A percentile compares a stretch with the other conserved stretches of the same genome.
Conservation (phyloP, 352 stramenopile species). For the Pythium aristosporum region DNA sequence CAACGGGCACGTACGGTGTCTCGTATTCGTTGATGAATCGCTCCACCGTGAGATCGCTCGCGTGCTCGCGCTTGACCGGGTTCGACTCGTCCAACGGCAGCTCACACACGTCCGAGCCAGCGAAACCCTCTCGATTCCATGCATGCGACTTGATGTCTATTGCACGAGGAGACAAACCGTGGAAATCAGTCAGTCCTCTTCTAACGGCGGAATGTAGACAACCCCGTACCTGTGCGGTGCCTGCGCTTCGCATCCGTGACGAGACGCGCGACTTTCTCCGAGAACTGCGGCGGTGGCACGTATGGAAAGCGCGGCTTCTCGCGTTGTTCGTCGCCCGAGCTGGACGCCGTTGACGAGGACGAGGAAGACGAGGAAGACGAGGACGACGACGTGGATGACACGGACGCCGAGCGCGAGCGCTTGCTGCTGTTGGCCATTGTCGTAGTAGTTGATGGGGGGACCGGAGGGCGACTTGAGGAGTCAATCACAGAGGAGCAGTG, state of each 20-base stretch:
- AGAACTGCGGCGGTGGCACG: conserved; percentile 45
- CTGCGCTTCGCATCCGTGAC: conserved; percentile 65
- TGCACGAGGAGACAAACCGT: neutral
- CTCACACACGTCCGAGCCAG: conserved; percentile 76
- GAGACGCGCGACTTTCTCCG: conserved; percentile 45
- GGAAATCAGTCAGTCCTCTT: neutral
- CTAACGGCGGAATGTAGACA: neutral
- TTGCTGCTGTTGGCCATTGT: conserved; percentile 24
- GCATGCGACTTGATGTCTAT: conserved; percentile 67
- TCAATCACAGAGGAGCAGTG: neutral
- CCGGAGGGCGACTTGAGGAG: neutral
- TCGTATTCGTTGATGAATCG: conserved; percentile 89
- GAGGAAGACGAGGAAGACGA: conserved; percentile 33
- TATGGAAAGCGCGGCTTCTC: conserved; percentile 44
- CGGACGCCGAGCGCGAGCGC: conserved; percentile 41
- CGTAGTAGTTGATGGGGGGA: neutral
- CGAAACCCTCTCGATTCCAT: conserved; percentile 81
- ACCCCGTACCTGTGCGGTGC: conserved; percentile 61
- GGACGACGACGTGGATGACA: conserved; percentile 41
- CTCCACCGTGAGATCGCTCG: conserved; percentile 70
- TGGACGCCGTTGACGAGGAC: conserved; percentile 46
- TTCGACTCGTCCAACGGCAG: conserved; percentile 68
- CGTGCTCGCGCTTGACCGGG: conserved; percentile 67
- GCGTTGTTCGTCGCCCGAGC: conserved; percentile 28
- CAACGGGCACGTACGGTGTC: conserved; percentile 59